Base-by-base conservation (phyloP, 1,284 basidiomycete species). In the Trichosporon sp. region DNA sequence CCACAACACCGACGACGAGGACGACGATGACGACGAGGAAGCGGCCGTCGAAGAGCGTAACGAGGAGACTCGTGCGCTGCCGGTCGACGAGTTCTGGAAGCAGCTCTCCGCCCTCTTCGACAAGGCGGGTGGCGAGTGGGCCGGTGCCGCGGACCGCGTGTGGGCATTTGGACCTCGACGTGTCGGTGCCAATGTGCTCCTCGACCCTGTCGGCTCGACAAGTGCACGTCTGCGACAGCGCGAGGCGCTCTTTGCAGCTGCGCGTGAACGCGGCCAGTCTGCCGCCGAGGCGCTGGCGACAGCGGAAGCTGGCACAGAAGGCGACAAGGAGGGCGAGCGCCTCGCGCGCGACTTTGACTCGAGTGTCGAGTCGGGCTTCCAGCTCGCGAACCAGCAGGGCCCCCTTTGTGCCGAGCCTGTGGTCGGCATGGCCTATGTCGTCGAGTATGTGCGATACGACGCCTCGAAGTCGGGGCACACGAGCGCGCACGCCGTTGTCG, bases 331-430 rank as follows among this genome's bases (percentile, higher is more conserved):
- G 4, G 68, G 72, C 57, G 63, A 73, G 63, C 66, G 76, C 19
- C 68, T 80, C 32, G 65, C 83, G 37, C 75, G 81, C 31, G 89
- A 91, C 69, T 90, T 95, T 70, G 89, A 93, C 71, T 86, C 87
- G 64, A 85, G 89, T 66, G 84, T 99, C 54, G 95, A 98, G 77
- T 89, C 89, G 2, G 96, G 95, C 1, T 99, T 99, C 81, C 95
- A 97, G 80, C 85, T 98, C 52, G 94, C 95, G 3, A 91, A 89
- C 0, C 89, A 91, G 74, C 91, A 95, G 78, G 96, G 96, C 0
- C 96, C 96, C 7, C 79, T 99, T 25, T 99, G 96, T 70, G 90
- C 89, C 7, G 96, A 99, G 77, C 96, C 96, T 1, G 87, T 98
- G 16, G 89, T 95, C 67, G 96, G 95, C 0, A 82, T 99, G 81